A percentile compares a stretch with the other conserved stretches of the same genome.
These are phyloP conservation scores for Zygosaccharomyces bisporus DNA, from an alignment of 805 yeast genomes.

Conservation along the genomic window DNA sequence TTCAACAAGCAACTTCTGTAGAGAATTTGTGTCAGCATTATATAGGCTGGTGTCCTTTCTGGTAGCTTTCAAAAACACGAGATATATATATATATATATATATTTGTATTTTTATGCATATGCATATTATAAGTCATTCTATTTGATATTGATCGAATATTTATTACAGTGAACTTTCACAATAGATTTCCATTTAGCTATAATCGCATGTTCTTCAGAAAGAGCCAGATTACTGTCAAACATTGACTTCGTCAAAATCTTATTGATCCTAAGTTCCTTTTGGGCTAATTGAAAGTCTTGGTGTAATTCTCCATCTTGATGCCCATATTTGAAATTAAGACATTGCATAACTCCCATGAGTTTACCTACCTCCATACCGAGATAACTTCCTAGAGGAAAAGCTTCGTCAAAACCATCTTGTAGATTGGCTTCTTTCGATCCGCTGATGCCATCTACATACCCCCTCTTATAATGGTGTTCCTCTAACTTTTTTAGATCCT, in stretches of 20 bases:
- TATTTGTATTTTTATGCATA: too few species aligned
- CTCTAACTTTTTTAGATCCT: constrained; percentile 41
- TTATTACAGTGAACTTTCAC: constrained; percentile 19
- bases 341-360: constrained; percentile 53
- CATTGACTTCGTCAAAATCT: constrained; percentile 50
- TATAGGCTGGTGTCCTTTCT: constrained; percentile 99
- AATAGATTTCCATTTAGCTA: constrained; percentile 45
- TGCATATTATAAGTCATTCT: constrained; percentile 1
- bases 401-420: constrained; percentile 83
- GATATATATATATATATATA: too few species aligned
- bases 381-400: constrained; percentile 65
- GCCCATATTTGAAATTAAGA: constrained; percentile 22
- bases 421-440: constrained; percentile 61
- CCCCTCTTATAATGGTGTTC: constrained; percentile 75
- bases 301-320: constrained; percentile 17
- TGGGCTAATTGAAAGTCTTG: constrained; percentile 39
- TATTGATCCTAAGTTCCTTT: constrained; percentile 54
- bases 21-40: constrained; percentile 95
- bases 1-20: constrained; percentile 93
- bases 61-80: too few species aligned
- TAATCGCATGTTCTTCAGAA: constrained; percentile 36
- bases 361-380: constrained; percentile 65
- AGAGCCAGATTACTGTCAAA: constrained; percentile 51
- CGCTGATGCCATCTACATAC: constrained; percentile 72
- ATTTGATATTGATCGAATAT: constrained; percentile 15